These are phyloP conservation scores for Incumbomyces lentus DNA, from an alignment of 2,329 filamentous ascomycete species.

Conservation along the genomic window DNA sequence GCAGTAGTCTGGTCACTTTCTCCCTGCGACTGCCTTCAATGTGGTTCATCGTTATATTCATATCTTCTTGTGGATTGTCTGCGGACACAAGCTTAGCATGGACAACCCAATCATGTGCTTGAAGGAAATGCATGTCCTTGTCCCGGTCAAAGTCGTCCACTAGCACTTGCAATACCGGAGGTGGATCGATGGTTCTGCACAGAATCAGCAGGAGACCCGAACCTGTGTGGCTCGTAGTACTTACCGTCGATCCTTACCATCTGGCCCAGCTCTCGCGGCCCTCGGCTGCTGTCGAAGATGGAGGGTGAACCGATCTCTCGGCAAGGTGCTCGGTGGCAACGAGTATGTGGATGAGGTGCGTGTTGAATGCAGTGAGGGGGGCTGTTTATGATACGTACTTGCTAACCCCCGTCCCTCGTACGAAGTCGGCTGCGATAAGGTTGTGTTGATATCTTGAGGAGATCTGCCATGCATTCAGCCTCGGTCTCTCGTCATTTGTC, in stretches of 20 bases:
- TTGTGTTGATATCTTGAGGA: no score
- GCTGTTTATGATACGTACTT: no score
- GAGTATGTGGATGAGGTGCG: not conserved
- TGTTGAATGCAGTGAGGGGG: not conserved
- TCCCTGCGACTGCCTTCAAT: constrained; percentile 17
- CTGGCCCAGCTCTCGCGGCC: constrained; percentile 36
- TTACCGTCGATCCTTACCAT: constrained; percentile 36
- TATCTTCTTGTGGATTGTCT: constrained; percentile 12
- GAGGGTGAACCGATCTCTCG: constrained; percentile 26
- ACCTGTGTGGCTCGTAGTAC: constrained; percentile 29
- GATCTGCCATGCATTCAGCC: no score
- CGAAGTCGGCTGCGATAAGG: not conserved
- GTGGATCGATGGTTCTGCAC: constrained; percentile 34
- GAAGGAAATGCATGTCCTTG: constrained; percentile 27
- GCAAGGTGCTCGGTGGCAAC: not conserved
- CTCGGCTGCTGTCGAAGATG: constrained; percentile 38
- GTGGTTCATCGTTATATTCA: constrained; percentile 17
- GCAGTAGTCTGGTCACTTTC: constrained; percentile 15
- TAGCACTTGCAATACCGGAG: constrained; percentile 38
- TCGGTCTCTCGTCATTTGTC: no score
- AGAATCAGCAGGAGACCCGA: constrained; percentile 34
- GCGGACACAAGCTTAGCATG: constrained; percentile 33
- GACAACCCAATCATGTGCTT: constrained; percentile 32
- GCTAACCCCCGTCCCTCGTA: not conserved
- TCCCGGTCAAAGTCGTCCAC: constrained; percentile 34